These are phyloP conservation scores for Aspergillus bertholletiae DNA, from an alignment of 495 filamentous ascomycete species.

Conservation along the genomic window DNA sequence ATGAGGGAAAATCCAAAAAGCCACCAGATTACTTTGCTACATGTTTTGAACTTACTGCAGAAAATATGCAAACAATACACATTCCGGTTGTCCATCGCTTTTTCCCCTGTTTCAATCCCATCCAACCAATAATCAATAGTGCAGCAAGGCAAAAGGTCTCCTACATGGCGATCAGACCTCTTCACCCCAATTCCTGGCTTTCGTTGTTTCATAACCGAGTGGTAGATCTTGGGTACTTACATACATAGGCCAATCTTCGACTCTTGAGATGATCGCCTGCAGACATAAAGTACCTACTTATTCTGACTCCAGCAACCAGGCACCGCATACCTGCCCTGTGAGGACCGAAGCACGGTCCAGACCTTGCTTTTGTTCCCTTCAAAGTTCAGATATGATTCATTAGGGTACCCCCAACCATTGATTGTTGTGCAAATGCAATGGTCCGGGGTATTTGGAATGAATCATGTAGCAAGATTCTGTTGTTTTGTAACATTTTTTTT, in stretches of 20 bases:
- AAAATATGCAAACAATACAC: neutral
- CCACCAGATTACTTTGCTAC: constrained; percentile 2
- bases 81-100: neutral
- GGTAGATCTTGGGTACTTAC: neutral
- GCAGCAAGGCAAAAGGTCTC: neutral
- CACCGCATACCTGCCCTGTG: neutral
- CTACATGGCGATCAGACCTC: constrained; percentile 4
- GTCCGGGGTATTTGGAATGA: neutral
- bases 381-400: neutral
- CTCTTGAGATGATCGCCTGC: neutral
- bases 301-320: too few species aligned
- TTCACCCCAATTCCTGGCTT: neutral
- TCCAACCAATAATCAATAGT: constrained; percentile 1
- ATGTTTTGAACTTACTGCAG: neutral
- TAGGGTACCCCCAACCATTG: neutral
- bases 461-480: neutral
- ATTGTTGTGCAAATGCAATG: neutral
- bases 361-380: neutral
- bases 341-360: neutral
- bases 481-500: neutral
- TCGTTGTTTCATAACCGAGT: neutral
- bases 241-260: neutral
- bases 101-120: neutral
- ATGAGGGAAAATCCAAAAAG: neutral
- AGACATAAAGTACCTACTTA: neutral